Base-by-base conservation (phyloP, 306 rosid species). In the Ceratonia siliqua region DNA sequence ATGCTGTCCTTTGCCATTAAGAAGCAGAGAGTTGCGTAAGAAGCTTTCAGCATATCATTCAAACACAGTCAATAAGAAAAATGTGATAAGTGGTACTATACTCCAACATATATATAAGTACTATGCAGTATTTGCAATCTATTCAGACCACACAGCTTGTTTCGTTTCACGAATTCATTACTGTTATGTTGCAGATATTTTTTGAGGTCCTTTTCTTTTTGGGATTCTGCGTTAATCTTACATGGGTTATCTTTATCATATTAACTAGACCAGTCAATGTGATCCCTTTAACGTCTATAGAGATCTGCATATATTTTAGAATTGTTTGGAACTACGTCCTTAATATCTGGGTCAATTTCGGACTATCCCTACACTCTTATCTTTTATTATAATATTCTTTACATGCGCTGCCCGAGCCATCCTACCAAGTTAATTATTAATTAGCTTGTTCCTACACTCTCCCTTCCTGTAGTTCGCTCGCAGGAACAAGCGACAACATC, bases 271-370 rank as follows among this genome's bases (percentile, higher is more conserved):
- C 8, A 6, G 85, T 79, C 87, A 81, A 78, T 74, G 83, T 30
- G 70, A 80, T 78, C 1, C 59, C 50, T 68, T 75, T 74, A 68
- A 84, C 75, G 42, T 7, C 27, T 64, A 62, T 48, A 36, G 70
- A 73, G 65, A 69, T 76, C 73, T 67, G 82, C 71, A 56, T 48
- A 65, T 41, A 20, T 45, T 73, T 84, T 70, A 62, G 64, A 69
- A 73, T 59, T 67, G 57, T 72, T 75, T 50, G 75, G 22, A 73
- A 62, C 52, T 69, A 55, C 42, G 38, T 71, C 88, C 88, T 77
- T 72, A 68, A 76, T 79, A 79, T 59, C 83, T 75, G 87, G 89
- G 92, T 85, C 89, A 87, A 85, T 77, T 50, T 83, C 27, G 76
- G 77, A 82, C 52, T 67, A 38, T 28, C 56, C 30, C 54, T 65